Base-by-base conservation (phyloP, 2,329 filamentous ascomycete genomes). In the Aspergillus persii region DNA sequence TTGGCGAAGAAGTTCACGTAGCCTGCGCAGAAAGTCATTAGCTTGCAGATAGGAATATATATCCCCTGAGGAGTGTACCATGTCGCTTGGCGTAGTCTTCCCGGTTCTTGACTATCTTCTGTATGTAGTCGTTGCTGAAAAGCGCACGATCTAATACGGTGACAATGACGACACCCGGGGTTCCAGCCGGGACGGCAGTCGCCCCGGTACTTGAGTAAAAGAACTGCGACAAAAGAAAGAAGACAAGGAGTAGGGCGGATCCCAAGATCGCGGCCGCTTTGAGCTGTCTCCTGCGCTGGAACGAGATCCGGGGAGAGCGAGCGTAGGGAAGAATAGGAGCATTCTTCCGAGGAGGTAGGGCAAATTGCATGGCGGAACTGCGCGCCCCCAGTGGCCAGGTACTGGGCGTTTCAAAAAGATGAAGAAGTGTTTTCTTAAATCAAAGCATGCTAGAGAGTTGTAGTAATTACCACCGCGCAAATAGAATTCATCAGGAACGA, bases 1-100 rank as follows among this genome's bases (percentile, higher is more conserved):
- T 86, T 88, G 58, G 91, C 86, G 74, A 96, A 89, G 82, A 97
- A 93, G 46, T 89, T 90, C 41, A 86, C 83, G 76, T 99, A 98
- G 66, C 93, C 92, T 96, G 39, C 15, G 41, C 26, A 12, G 8
- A 30, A 26, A 12, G 26, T 26, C 4, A 39, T 39, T 26, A 26
- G 50, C 41, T 8, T 27, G 5, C 6, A 4, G 11, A 53, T 3
- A 31, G n/a, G 9, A 8, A 15, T 18, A 15, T 33, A 8, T 26
- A 26, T n/a, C 6, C 15, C 15, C 5, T 8, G 11, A 18, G 41
- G 23, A 50, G 9, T 29, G 12, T 70, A 96, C 93, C 94, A 78
- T 98, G 92, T 72, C 86, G 88, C 64, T 85, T 84, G 7, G 94
- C 95, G 77, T 98, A 99, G 63, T 89, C 84, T 70, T 89, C 83